Evolutionary conservation across 2,329 filamentous ascomycete species (phyloP), one percentile per base, ranked within the genome.

Genomic region (Rasamsonia emersonii): DNA sequence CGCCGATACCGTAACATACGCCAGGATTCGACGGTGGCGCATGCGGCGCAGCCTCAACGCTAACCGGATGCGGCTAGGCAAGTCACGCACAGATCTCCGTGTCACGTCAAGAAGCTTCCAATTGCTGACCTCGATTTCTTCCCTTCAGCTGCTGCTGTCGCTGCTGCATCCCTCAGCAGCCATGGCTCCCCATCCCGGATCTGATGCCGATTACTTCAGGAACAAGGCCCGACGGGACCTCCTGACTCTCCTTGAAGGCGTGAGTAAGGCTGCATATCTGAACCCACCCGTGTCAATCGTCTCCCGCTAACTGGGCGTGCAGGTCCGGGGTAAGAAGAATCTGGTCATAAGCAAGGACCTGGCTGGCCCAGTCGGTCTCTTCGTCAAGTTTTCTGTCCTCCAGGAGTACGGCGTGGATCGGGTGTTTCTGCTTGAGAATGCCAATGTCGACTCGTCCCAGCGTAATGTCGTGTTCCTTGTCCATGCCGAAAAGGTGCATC

Each of bases 301-400:
- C 10, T 13, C 13, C 5, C 25, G 39, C 59, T 64, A 38, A 64
- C 41, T 25, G 37, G 37, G 40, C 29, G 30, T 41, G 26, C 53
- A 98, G 91, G 86, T 96, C 44, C 84, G 89, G 56, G 93, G 93
- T 47, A 98, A 96, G 75, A 98, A 98, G 72, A 96, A 95, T 53
- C 70, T 98, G 40, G 83, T 98, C 32, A 81, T 98, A 53, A 89
- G 96, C 58, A 84, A 82, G 60, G 80, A 79, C 49, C 72, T 98
- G 47, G 86, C 89, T 45, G 91, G 89, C 15, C 85, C 88, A 18
- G 74, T 98, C 46, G 86, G 88, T 38, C 73, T 89, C 38, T 81
- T 98, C 45, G 86, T 93, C 64, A 95, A 95, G 59, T 93, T 95
- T 53, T 89, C 89, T 14, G 89, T 84, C 7, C 73, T 95, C 10